These are phyloP conservation scores for Mycena citricolor DNA, from an alignment of 1,284 basidiomycete genomes.

Conservation along the genomic window DNA sequence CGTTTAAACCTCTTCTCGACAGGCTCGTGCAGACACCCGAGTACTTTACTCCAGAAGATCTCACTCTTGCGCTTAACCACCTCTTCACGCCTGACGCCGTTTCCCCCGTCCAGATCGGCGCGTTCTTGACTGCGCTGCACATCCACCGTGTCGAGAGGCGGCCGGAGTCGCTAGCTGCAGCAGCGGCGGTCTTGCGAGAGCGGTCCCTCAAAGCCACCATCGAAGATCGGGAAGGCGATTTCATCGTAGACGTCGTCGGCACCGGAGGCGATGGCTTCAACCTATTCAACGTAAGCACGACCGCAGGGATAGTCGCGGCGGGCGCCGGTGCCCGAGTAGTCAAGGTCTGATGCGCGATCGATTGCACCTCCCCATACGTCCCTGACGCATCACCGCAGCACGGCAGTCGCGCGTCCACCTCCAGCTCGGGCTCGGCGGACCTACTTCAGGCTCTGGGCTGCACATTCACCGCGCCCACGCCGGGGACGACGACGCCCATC, in stretches of 20 bases:
- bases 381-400: constrained; percentile 54
- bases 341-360: constrained; percentile 75
- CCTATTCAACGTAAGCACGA: constrained; percentile 97
- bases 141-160: constrained; percentile 71
- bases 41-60: constrained; percentile 71
- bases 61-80: constrained; percentile 69
- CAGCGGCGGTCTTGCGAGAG: constrained; percentile 70
- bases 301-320: constrained; percentile 91
- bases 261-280: constrained; percentile 95
- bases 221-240: constrained; percentile 57
- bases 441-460: constrained; percentile 87
- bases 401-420: constrained; percentile 91
- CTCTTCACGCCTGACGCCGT: constrained; percentile 67
- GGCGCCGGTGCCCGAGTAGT: constrained; percentile 92
- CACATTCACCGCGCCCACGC: constrained; percentile 67
- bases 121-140: constrained; percentile 82
- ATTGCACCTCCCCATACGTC: too few species aligned
- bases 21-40: constrained; percentile 78
- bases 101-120: constrained; percentile 73
- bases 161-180: constrained; percentile 76
- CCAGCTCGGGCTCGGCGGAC: constrained; percentile 93
- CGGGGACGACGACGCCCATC: constrained; percentile 55
- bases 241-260: constrained; percentile 69
- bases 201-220: constrained; percentile 65
- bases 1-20: constrained; percentile 75